Percentiles rank a stretch among this genome's conserved stretches.
phyloP scores from a whole-genome alignment of 805 yeast species.

The Priceomyces melissophilus region DNA sequence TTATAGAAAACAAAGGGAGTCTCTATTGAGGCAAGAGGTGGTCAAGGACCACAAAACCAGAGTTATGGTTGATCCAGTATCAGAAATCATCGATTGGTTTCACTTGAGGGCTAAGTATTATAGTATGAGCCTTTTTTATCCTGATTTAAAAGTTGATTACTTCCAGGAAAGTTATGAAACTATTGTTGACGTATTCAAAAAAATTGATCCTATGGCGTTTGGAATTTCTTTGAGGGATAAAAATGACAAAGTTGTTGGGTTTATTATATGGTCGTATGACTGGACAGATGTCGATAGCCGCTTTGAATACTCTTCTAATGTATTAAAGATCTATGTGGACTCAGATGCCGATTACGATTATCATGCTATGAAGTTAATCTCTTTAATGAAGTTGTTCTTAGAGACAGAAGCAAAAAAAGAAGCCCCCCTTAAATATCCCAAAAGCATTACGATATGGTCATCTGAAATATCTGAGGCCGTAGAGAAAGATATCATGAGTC shows the following conservation, averaged over 20 bases:
- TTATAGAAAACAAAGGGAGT: slow-evolving; percentile 16
- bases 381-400: slow-evolving; percentile 9
- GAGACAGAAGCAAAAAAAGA: not conserved
- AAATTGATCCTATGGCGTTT: slow-evolving; percentile 26
- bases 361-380: slow-evolving; percentile 13
- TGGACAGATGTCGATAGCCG: slow-evolving; percentile 18
- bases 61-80: slow-evolving; percentile 25
- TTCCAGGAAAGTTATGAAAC: slow-evolving; percentile 15
- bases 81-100: slow-evolving; percentile 38
- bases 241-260: slow-evolving; percentile 21
- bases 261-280: slow-evolving; percentile 40
- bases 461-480: slow-evolving; percentile 22
- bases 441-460: slow-evolving; percentile 32
- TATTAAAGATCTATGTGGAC: slow-evolving; percentile 25
- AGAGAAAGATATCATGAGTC: slow-evolving; percentile 11
- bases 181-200: slow-evolving; percentile 18
- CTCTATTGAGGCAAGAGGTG: slow-evolving; percentile 14
- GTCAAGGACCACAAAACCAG: slow-evolving; percentile 28
- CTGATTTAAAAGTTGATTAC: slow-evolving; percentile 11
- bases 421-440: slow-evolving; percentile 2
- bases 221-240: slow-evolving; percentile 25
- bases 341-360: slow-evolving; percentile 15
- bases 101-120: slow-evolving; percentile 37
- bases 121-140: slow-evolving; percentile 18
- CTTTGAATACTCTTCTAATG: slow-evolving; percentile 15